Evolutionary conservation across 139 green algal genomes (phyloP), one percentile per base, ranked within the genome.

Genomic region (Micractinium sp.): DNA sequence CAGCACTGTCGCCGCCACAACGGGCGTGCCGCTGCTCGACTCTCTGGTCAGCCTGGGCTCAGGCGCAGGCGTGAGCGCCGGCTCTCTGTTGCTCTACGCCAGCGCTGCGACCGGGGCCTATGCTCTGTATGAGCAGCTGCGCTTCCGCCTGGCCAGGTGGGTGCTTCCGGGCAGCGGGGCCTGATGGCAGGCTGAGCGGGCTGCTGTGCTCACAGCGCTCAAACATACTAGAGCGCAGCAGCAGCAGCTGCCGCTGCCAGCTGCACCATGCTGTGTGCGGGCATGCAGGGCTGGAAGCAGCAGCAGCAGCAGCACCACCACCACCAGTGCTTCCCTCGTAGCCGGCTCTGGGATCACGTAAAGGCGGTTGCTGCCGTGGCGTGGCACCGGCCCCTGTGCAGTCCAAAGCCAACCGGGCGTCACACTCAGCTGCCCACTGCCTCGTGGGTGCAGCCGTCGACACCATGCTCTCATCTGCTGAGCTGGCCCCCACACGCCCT

Each of bases 121-220:
- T 88, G 85, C 71, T 14, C 23, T 94, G 27, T 96, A 85, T 60
- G 94, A 96, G 91, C 94, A 96, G 87, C 71, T 94, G 20, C 87
- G 89, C 23, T 96, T 96, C 85, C 79, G 31, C 0, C 88, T 92
- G 85, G 90, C 67, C 38, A 90, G 89, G 36, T 78, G 47, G 23
- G 75, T 61, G 67, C 35, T 33, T n/a, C 18, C 53, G 35, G n/a
- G 80, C 29, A 9, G 31, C 12, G 22, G 39, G 16, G 92, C 87
- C 39, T 41, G 86, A 5, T 9, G 47, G 47, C 47, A 56, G 9
- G 47, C 47, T 56, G 47, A 56, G 47, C 47, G 25, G 9, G 23
- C 67, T 35, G 67, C 67, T 33, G 67, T 18, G 25, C 67, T 71
- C 63, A 75, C 1, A 9, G 67, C 3, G 25, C 67, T 71, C 63